Conservation (phyloP, 1,284 basidiomycete species). For the Cerrena zonata region DNA sequence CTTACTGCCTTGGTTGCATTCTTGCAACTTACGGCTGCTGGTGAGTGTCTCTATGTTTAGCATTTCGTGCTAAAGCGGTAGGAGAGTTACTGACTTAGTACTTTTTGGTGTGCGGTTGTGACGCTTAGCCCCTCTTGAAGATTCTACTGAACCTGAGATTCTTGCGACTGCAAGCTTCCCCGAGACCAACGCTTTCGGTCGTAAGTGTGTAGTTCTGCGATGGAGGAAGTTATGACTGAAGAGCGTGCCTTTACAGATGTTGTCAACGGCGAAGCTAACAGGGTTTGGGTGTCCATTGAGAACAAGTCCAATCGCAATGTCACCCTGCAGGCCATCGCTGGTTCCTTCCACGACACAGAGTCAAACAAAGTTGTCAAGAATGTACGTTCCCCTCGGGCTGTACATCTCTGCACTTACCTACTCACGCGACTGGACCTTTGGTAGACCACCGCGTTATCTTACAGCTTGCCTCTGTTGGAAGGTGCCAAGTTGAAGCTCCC, state of each 20-base stretch:
- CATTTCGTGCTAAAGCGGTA: not conserved
- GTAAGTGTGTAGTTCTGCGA: slow-evolving; percentile 44
- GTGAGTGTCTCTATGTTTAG: slow-evolving; percentile 19
- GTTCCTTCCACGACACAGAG: slow-evolving; percentile 67
- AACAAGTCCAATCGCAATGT: slow-evolving; percentile 75
- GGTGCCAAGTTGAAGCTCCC: slow-evolving; percentile 68
- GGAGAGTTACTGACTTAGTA: not conserved
- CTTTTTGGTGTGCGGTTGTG: not conserved
- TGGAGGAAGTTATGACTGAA: not conserved
- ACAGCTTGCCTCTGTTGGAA: slow-evolving; percentile 55
- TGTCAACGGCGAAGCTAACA: slow-evolving; percentile 82
- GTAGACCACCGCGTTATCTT: slow-evolving; percentile 61
- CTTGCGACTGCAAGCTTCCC: slow-evolving; percentile 64
- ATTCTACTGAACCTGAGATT: slow-evolving; percentile 44
- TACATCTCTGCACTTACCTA: slow-evolving; percentile 10
- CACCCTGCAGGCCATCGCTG: slow-evolving; percentile 65
- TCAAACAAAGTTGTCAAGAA: slow-evolving; percentile 68
- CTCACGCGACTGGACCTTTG: not conserved
- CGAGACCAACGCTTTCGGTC: slow-evolving; percentile 74
- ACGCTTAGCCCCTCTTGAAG: slow-evolving; percentile 19
- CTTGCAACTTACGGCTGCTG: slow-evolving; percentile 18
- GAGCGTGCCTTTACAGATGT: slow-evolving; percentile 56
- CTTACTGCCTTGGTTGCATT: slow-evolving; percentile 21
- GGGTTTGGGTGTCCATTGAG: slow-evolving; percentile 60
- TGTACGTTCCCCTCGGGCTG: slow-evolving; percentile 40